Base-by-base conservation (phyloP, 805 yeast species). In the Nakazawaea holstii region DNA sequence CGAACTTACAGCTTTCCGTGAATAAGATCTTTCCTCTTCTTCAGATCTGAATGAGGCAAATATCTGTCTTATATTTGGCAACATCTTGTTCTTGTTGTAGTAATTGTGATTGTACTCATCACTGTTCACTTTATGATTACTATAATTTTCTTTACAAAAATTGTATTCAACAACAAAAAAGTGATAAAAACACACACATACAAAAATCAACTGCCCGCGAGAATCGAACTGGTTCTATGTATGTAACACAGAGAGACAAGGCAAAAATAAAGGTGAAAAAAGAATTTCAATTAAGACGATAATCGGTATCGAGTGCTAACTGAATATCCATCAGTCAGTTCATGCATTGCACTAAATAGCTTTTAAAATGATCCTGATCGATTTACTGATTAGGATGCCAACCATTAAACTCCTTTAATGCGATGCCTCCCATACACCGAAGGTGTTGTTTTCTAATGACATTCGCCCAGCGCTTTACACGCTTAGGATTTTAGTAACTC, bases 41-140 rank as follows among this genome's bases (percentile, higher is more conserved):
- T 87, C 95, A 2, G 94, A 79, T 15, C 96, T 67, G 58, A 88
- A 87, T 4, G 94, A 84, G 20, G 90, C 81, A 59, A 88, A 88
- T 38, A 88, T 83, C 49, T 87, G 70, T 41, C 96, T 67, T 38
- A 89, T 77, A 58, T 89, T 87, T 39, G 87, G 89, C 39, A 88
- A 68, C 55, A 83, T 80, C 82, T 28, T 14, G 15, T 36, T 80
- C 82, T 28, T 14, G 15, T 36, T 8, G 24, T 36, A 6, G 20
- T 5, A 35, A 35, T 13, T n/a, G 14, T 56, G 55, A 7, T 49
- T 51, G 40, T 56, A 48, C 33, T 52, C 41, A 26, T 26, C 20
- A n/a, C 41, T 38, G 1, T 6, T 10, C 14, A 17, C 15, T 11
- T 33, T 4, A 13, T 53, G 29, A 51, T 51, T 29, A 50, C 37